A percentile compares a stretch with the other conserved stretches of the same genome.
Conservation (phyloP, 2,329 filamentous ascomycete genomes). For the Falciphora oryzae region DNA sequence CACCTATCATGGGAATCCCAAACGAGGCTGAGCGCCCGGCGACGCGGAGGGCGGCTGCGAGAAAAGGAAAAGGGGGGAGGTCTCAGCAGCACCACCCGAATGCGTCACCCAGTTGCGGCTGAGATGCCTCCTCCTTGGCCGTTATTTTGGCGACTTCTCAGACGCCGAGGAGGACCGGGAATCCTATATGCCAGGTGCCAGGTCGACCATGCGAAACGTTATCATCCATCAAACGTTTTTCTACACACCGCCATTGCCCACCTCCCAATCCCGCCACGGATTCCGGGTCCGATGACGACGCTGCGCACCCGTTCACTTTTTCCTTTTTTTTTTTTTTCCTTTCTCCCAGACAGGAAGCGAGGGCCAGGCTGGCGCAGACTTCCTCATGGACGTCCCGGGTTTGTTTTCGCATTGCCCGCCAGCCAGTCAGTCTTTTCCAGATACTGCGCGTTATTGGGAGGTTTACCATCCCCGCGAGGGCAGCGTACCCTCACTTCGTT, state of each 20-base stretch:
- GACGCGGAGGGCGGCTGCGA: background rate
- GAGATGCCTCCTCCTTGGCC: background rate
- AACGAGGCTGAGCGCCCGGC: background rate
- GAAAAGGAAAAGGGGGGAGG: background rate
- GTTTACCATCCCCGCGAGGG: too few species aligned
- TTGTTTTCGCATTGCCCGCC: background rate
- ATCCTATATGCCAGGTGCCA: too few species aligned
- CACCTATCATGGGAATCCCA: background rate
- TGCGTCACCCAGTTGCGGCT: background rate
- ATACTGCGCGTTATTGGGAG: too few species aligned
- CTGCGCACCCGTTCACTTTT: background rate
- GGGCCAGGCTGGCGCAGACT: background rate
- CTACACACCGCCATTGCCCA: background rate
- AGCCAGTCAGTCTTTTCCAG: too few species aligned
- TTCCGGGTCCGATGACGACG: background rate
- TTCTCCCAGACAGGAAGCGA: background rate
- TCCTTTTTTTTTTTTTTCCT: too few species aligned
- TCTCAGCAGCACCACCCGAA: background rate
- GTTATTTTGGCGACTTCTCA: background rate
- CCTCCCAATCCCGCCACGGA: background rate
- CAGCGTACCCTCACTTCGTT: background rate
- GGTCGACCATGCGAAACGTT: background rate
- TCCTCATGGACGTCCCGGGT: background rate
- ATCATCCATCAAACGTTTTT: background rate
- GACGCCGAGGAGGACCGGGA: too few species aligned